Conservation (phyloP, 2,329 filamentous ascomycete species). For the Penicillium sclerotigenum region DNA sequence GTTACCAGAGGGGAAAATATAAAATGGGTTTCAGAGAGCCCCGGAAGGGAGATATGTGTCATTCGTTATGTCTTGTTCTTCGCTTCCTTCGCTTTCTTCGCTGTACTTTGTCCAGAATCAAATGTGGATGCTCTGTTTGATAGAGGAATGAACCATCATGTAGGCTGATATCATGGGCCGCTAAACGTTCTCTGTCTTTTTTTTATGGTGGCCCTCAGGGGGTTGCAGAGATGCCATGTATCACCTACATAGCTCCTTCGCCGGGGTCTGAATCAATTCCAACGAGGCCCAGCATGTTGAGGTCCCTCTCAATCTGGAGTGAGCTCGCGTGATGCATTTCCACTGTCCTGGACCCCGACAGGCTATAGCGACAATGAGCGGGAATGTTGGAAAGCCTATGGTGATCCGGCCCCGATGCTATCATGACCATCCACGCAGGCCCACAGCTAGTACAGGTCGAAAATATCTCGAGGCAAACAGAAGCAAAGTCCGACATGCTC, state of each 20-base stretch:
- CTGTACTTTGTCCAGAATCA: neutral
- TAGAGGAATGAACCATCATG: neutral
- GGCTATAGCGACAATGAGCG: neutral
- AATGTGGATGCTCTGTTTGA: neutral
- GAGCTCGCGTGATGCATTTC: neutral
- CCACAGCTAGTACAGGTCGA: neutral
- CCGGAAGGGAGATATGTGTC: neutral
- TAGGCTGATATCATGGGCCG: neutral
- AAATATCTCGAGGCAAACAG: neutral
- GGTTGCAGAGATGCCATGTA: neutral
- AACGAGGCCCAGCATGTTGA: neutral
- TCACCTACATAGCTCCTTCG: neutral
- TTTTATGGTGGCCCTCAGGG: neutral
- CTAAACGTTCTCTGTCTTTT: neutral
- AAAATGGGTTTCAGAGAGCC: neutral
- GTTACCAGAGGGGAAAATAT: neutral
- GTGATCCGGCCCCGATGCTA: too few species aligned
- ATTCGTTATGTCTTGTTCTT: neutral
- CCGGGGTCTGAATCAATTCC: neutral
- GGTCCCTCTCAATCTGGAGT: neutral
- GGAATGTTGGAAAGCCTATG: neutral
- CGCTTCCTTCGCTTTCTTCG: neutral
- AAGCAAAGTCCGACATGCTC: neutral
- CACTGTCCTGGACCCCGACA: neutral
- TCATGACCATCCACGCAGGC: neutral